Evolutionary conservation across 2,329 filamentous ascomycete genomes (phyloP).

Genomic region (Venturia asperata): DNA sequence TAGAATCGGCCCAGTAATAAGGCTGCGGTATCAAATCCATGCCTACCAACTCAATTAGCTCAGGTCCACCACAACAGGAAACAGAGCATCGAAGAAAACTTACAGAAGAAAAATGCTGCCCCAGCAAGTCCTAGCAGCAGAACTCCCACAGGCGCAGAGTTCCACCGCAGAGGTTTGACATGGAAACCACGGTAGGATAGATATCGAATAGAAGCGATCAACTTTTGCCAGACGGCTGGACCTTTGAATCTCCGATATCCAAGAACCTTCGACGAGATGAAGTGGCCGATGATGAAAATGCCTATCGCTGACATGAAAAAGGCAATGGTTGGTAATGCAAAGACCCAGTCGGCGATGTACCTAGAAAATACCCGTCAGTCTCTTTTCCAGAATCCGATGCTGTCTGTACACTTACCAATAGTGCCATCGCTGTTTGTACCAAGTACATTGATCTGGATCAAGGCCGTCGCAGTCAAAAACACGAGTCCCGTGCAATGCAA

Average conservation of each 20-base stretch:
- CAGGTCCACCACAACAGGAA: slow-evolving; percentile 40
- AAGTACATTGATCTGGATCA: slow-evolving; percentile 41
- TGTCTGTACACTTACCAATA: slow-evolving; percentile 38
- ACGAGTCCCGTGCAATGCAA: slow-evolving; percentile 23
- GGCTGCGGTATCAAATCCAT: slow-evolving; percentile 79
- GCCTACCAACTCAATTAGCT: slow-evolving; percentile 40
- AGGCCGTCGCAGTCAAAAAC: slow-evolving; percentile 30
- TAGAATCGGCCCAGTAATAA: slow-evolving; percentile 81
- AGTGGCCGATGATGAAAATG: slow-evolving; percentile 40
- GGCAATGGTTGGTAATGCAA: slow-evolving; percentile 46
- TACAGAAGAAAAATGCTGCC: slow-evolving; percentile 31
- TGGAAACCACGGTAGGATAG: slow-evolving; percentile 28
- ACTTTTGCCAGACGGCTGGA: slow-evolving; percentile 21
- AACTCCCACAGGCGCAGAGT: slow-evolving; percentile 27
- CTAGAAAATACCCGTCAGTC: slow-evolving; percentile 27
- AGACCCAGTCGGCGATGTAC: slow-evolving; percentile 50
- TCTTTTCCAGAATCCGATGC: background rate
- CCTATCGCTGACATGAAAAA: slow-evolving; percentile 46
- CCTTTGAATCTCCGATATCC: slow-evolving; percentile 20
- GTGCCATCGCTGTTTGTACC: slow-evolving; percentile 41
- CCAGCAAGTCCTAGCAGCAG: slow-evolving; percentile 26
- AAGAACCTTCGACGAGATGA: slow-evolving; percentile 30
- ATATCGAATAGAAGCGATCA: slow-evolving; percentile 25
- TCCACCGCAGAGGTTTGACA: slow-evolving; percentile 25
- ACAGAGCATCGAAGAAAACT: slow-evolving; percentile 48